Conservation (phyloP, 225 moss, liverwort and hornwort species). For the Thuidium tamariscinum region DNA sequence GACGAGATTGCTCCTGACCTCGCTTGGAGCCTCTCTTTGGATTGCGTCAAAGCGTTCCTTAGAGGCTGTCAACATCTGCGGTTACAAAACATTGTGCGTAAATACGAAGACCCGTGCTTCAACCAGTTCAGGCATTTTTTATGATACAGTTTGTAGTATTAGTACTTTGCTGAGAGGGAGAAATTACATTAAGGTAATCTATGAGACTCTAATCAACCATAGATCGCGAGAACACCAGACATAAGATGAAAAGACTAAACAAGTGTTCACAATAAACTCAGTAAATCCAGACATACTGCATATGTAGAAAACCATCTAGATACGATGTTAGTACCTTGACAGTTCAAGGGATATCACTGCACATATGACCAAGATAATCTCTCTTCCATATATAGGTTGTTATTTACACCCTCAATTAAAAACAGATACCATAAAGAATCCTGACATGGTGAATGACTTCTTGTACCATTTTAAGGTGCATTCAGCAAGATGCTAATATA, state of each 20-base stretch:
- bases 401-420: background rate
- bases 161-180: background rate
- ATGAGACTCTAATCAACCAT: background rate
- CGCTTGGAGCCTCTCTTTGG: slow-evolving; percentile 34
- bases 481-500: background rate
- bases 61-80: slow-evolving; percentile 52
- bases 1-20: slow-evolving; percentile 23
- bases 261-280: background rate
- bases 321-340: background rate
- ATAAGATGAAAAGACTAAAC: background rate
- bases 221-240: background rate
- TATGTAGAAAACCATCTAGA: no score
- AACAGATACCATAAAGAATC: background rate
- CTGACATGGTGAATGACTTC: background rate
- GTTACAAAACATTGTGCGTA: background rate
- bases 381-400: background rate
- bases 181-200: background rate
- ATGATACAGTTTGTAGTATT: background rate
- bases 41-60: slow-evolving; percentile 43
- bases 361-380: background rate
- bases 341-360: background rate
- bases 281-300: no score
- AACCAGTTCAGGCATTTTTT: background rate
- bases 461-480: background rate
- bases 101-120: background rate